Evolutionary conservation across 495 filamentous ascomycete species (phyloP), one percentile per base, ranked within the genome.

Genomic region (Paragyromitra xinjiangensis): DNA sequence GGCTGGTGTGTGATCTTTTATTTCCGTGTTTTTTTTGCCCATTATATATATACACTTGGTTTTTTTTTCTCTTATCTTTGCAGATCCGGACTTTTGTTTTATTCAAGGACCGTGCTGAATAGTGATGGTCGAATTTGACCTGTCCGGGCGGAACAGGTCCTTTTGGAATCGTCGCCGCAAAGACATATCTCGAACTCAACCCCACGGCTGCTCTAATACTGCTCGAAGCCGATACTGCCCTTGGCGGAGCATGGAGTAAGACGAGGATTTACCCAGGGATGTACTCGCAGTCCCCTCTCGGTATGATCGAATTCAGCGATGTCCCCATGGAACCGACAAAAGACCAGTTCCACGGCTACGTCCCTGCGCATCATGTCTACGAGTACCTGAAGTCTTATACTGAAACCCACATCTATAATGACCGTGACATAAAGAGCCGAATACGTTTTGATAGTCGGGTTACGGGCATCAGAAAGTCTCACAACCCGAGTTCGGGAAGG

Each of bases 211-310:
- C 84, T 55, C 73, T 91, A 14, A 68, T 86, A 2, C 81, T 92
- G 0, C 78, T 91, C 40, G 91, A 92, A 12, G 83, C 84, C 1
- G 85, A 85, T 4, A 78, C 82, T 11, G 87, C 89, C 0, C 81
- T 94, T 34, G 93, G 92, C 7, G 92, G 93, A 39, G 88, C 90
- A 51, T 95, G 92, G 93, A 86, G 88, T 4, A 84, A 87, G 44
- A 84, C 90, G 42, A 84, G 89, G 0, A 84, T 92, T 37, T 94
- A 93, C 81, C 88, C 88, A 7, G 90, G 90, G 9, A 87, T 94
- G 77, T 79, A 78, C 74, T 79, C 74, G 34, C 77, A 79, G 66
- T 79, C 77, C 24, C 77, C 73, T 16, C 61, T 79, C 1, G 73
- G 77, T 11, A 79, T 79, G 73, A 72, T 79, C 16, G 66, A 78